Percentiles rank a stretch among this genome's conserved stretches.
Conservation (phyloP, 2,329 filamentous ascomycete species). For the Fusarium pininemorale region DNA sequence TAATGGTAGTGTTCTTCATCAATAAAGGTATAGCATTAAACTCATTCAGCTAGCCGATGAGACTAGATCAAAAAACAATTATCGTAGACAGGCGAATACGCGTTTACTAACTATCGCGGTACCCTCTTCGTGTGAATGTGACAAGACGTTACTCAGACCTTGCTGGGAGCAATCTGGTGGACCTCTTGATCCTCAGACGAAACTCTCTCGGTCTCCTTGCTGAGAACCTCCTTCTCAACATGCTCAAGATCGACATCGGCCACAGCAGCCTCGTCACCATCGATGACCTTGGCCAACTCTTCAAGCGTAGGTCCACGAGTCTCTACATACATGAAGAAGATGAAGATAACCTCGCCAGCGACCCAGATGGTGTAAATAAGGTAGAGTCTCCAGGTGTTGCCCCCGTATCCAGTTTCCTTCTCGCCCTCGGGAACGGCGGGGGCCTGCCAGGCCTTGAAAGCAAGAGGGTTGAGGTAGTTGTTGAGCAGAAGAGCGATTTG, state of each 20-base stretch:
- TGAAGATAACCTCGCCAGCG: conserved; percentile 66
- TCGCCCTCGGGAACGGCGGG: background rate
- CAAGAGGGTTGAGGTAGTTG: conserved; percentile 54
- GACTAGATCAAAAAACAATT: background rate
- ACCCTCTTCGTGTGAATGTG: background rate
- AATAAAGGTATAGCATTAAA: conserved; percentile 2
- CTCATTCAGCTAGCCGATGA: background rate
- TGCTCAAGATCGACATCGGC: conserved; percentile 63
- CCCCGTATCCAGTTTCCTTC: conserved; percentile 58
- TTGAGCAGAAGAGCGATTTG: conserved; percentile 69
- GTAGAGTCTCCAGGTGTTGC: conserved; percentile 71
- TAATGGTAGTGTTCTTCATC: background rate
- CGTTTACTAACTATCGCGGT: background rate
- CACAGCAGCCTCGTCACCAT: conserved; percentile 66
- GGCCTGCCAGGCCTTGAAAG: background rate
- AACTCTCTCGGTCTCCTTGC: background rate
- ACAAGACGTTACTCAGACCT: background rate
- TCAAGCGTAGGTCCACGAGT: conserved; percentile 77
- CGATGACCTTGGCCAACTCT: conserved; percentile 69
- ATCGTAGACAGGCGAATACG: background rate
- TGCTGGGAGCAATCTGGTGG: background rate
- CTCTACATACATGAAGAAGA: conserved; percentile 75
- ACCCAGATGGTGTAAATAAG: conserved; percentile 73
- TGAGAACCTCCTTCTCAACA: conserved; percentile 59
- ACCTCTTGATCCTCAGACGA: conserved; percentile 9